A percentile compares a stretch with the other conserved stretches of the same genome.
These are phyloP conservation scores for Fusarium domesticum DNA, from an alignment of 2,329 filamentous ascomycete genomes.

Conservation along the genomic window DNA sequence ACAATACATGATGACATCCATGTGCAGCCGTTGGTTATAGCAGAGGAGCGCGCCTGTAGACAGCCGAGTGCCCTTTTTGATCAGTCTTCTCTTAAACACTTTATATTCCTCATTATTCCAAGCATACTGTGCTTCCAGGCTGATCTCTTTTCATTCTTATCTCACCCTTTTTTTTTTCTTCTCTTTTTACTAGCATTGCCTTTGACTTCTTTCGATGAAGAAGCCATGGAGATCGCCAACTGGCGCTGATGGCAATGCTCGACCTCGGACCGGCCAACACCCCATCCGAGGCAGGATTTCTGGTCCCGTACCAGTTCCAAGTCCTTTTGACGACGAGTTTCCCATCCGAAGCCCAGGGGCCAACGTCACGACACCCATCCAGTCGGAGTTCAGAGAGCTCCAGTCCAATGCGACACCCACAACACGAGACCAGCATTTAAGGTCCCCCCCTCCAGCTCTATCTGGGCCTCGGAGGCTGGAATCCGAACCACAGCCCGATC, in stretches of 20 bases:
- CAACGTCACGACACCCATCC: constrained; percentile 35
- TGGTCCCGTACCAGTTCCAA: constrained; percentile 55
- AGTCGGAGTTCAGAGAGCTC: constrained; percentile 23
- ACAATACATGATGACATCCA: constrained; percentile 14
- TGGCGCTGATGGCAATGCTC: constrained; percentile 29
- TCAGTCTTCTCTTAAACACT: constrained; percentile 7
- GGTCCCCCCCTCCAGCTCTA: constrained; percentile 9
- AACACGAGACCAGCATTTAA: constrained; percentile 10
- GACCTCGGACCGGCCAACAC: constrained; percentile 34
- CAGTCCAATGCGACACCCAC: constrained; percentile 10
- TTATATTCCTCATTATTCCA: background rate
- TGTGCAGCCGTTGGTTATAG: constrained; percentile 27
- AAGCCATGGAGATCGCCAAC: constrained; percentile 46
- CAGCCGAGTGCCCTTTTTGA: constrained; percentile 18
- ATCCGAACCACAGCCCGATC: constrained; percentile 11
- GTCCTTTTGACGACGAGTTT: constrained; percentile 51
- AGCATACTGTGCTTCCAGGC: background rate
- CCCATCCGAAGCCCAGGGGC: constrained; percentile 46
- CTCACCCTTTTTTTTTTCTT: constrained; percentile 13
- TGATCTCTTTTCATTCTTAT: constrained; percentile 9
- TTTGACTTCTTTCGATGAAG: constrained; percentile 34
- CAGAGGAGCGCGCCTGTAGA: constrained; percentile 24
- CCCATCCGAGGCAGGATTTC: constrained; percentile 61
- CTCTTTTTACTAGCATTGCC: constrained; percentile 8
- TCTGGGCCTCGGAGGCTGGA: constrained; percentile 1